phyloP scores from a whole-genome alignment of 2,329 filamentous ascomycete species.

The Botrytis paeoniae region DNA sequence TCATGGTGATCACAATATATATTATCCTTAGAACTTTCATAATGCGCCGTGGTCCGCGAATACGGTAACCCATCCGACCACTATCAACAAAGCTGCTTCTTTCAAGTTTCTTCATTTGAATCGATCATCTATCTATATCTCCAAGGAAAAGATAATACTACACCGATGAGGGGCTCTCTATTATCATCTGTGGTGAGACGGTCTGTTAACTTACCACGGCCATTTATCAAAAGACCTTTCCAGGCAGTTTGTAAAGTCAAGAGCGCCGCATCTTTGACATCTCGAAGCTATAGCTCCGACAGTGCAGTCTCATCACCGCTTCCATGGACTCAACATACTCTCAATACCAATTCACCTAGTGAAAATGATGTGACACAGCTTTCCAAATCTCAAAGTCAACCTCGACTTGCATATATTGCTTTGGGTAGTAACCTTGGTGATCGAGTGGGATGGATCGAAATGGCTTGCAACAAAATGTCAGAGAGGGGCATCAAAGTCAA shows the following conservation, averaged over 20 bases:
- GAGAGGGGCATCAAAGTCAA: constrained; percentile 67
- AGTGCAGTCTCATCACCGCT: neutral
- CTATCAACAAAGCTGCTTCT: neutral
- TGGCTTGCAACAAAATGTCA: constrained; percentile 76
- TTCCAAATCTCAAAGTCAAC: neutral
- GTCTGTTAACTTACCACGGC: neutral
- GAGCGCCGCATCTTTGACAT: neutral
- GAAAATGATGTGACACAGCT: neutral
- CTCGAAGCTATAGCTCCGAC: constrained; percentile 8
- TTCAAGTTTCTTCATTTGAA: neutral
- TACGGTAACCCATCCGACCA: neutral
- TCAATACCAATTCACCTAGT: neutral
- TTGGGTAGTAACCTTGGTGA: constrained; percentile 92
- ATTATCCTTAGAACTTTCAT: neutral
- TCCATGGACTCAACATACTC: constrained; percentile 17
- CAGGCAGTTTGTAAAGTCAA: neutral
- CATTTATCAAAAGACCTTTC: neutral
- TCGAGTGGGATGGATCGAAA: constrained; percentile 78
- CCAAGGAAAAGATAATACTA: neutral
- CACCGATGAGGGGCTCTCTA: constrained; percentile 3
- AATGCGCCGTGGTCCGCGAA: neutral
- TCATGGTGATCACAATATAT: neutral
- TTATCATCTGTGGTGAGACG: constrained; percentile 1
- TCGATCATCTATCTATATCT: neutral
- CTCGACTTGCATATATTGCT: constrained; percentile 67